Evolutionary conservation across 352 stramenopile genomes (phyloP).

Genomic region (Peronospora tabacina): DNA sequence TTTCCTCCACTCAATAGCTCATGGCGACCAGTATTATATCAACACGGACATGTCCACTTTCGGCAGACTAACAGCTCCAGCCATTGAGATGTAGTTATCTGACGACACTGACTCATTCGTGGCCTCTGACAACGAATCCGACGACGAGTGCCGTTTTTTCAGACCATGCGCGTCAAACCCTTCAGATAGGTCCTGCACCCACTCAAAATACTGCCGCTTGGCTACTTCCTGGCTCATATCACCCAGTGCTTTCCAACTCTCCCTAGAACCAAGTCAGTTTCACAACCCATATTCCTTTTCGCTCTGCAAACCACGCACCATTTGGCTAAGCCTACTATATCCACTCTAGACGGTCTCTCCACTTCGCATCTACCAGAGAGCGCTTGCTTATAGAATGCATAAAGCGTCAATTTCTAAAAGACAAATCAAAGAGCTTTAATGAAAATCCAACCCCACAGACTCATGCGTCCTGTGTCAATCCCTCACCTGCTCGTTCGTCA

Average conservation of each 20-base stretch:
- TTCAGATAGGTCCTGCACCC: slow-evolving; percentile 64
- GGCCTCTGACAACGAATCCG: slow-evolving; percentile 14
- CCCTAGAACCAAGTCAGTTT: slow-evolving; percentile 22
- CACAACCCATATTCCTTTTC: not conserved
- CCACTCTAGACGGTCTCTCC: slow-evolving; percentile 52
- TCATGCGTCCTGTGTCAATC: not conserved
- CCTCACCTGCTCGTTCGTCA: slow-evolving; percentile 60
- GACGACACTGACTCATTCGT: slow-evolving; percentile 29
- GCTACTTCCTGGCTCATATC: slow-evolving; percentile 45
- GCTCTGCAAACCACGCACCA: slow-evolving; percentile 30
- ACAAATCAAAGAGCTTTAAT: slow-evolving; percentile 11
- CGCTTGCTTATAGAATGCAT: slow-evolving; percentile 81
- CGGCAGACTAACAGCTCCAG: slow-evolving; percentile 48
- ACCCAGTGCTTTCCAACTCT: slow-evolving; percentile 59
- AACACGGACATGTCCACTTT: slow-evolving; percentile 58
- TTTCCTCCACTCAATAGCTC: not conserved
- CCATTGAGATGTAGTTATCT: slow-evolving; percentile 39
- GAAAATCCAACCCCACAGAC: slow-evolving; percentile 2
- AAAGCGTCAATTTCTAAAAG: slow-evolving; percentile 55
- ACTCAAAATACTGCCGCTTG: slow-evolving; percentile 60
- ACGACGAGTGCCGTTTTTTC: slow-evolving; percentile 21
- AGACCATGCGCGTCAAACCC: slow-evolving; percentile 47
- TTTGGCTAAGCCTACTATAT: slow-evolving; percentile 64
- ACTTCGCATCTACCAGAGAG: slow-evolving; percentile 45
- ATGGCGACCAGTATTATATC: not conserved